Base-by-base conservation (phyloP, 2,329 filamentous ascomycete species). In the Bertia moriformis region DNA sequence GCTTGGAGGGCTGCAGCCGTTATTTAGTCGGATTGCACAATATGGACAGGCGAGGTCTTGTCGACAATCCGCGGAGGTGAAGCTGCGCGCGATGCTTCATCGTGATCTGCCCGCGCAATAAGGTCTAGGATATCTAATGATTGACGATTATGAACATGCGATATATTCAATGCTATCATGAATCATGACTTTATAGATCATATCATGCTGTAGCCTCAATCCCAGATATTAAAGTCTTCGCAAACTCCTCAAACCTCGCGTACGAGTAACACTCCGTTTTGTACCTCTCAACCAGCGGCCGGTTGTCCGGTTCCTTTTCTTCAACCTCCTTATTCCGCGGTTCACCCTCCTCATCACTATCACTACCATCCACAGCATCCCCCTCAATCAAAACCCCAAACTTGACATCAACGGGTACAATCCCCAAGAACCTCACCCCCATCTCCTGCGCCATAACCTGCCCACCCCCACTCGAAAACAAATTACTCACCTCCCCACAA, bases 391-490 rank as follows among this genome's bases (percentile, higher is more conserved):
- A 60, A 47, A 81, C 72, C 37, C 91, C 83, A 55, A 96, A 95
- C 50, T 88, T 84, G 15, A 87, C 84, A 61, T 98, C 91, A 51
- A 98, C 87, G 1, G 91, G 91, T 27, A 96, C 78, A 19, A 76
- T 78, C 2, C 88, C 91, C 39, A 96, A 59, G 50, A 95, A 96
- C 14, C 72, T 74, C 24, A 96, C 84, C 1, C 66, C 66, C 54
- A 93, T 91, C 48, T 96, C 87, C 37, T 73, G 63, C 4, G 89
- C 87, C 87, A 98, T 94, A 18, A 83, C 71, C 56, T 84, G 67
- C 4, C 91, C 91, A 3, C 91, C 91, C 3, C 91, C 91, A 40
- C 83, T 88, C 39, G 81, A 86, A 56, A 98, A 98, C 39, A 96
- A 73, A 59, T 96, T 85, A 39, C 85, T 94, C 59, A 89, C 93